Percentiles rank a stretch among this genome's conserved stretches.
Evolutionary conservation across 305 asterid species (phyloP).

Genomic region (Euphrasia arctica): DNA sequence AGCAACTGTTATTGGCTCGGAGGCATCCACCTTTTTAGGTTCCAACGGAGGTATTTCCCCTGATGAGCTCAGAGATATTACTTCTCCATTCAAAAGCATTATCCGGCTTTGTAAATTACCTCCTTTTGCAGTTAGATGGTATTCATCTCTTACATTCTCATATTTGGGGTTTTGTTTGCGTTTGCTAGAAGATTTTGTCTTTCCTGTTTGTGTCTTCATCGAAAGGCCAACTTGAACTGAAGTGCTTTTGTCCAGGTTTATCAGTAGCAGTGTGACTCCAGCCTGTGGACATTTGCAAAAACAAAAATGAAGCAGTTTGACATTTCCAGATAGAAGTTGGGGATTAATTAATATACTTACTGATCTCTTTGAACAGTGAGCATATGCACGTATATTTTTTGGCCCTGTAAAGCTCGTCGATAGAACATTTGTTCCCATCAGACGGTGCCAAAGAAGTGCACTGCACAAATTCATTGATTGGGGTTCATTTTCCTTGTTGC

Average conservation of each 20-base stretch:
- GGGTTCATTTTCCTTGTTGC: neutral
- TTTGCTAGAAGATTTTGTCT: conserved; percentile 16
- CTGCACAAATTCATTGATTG: conserved; percentile 33
- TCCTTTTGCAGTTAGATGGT: too few species aligned
- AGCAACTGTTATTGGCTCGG: too few species aligned
- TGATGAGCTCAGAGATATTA: too few species aligned
- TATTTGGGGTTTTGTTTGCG: too few species aligned
- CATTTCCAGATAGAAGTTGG: neutral
- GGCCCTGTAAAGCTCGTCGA: conserved; percentile 55
- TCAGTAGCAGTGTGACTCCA: conserved; percentile 72
- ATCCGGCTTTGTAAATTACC: too few species aligned
- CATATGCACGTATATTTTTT: conserved; percentile 59
- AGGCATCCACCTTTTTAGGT: too few species aligned
- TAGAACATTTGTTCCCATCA: conserved; percentile 73
- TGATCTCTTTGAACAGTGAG: conserved; percentile 72
- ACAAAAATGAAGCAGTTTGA: neutral
- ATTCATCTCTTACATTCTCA: too few species aligned
- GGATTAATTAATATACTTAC: conserved; percentile 38
- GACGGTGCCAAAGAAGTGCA: conserved; percentile 90
- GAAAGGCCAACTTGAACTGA: conserved; percentile 47
- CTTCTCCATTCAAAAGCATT: too few species aligned
- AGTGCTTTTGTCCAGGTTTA: conserved; percentile 59
- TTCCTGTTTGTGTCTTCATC: conserved; percentile 31
- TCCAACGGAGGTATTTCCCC: too few species aligned
- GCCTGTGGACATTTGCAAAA: conserved; percentile 33